Evolutionary conservation across 2,329 filamentous ascomycete genomes (phyloP).

Genomic region (Lasiodiplodia hormozganensis): DNA sequence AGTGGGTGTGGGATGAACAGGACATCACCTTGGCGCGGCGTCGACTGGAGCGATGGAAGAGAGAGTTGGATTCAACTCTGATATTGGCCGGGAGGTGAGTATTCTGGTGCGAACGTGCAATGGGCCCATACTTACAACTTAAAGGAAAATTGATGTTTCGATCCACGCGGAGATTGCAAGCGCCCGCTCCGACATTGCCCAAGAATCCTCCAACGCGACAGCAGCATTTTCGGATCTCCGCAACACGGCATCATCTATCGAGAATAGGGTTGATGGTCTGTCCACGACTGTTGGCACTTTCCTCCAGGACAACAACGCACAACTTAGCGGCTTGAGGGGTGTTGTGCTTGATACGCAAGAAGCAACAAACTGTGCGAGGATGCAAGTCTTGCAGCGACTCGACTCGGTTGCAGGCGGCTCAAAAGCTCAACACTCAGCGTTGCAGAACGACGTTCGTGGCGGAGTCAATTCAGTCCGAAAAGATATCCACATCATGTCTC

Average conservation of each 20-base stretch:
- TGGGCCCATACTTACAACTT: background rate
- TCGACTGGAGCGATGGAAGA: background rate
- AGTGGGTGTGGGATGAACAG: slow-evolving; percentile 12
- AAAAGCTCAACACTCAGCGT: background rate
- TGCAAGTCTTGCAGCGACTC: background rate
- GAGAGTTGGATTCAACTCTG: slow-evolving; percentile 6
- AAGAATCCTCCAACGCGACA: background rate
- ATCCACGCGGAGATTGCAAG: background rate
- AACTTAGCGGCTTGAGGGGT: background rate
- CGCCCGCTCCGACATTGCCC: background rate
- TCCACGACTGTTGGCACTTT: background rate
- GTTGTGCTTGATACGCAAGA: background rate
- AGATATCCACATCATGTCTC: background rate
- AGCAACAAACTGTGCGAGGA: background rate
- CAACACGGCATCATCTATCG: background rate
- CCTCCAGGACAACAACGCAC: background rate
- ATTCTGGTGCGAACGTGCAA: background rate
- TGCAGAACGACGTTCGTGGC: background rate
- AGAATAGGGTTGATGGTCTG: background rate
- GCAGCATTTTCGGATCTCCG: background rate
- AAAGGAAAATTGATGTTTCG: background rate
- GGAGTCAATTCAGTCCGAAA: background rate
- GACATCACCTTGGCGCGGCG: background rate
- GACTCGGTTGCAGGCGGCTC: background rate
- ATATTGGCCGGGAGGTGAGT: background rate